These are phyloP conservation scores for Angophora floribunda DNA, from an alignment of 345 rosid genomes.

Conservation along the genomic window DNA sequence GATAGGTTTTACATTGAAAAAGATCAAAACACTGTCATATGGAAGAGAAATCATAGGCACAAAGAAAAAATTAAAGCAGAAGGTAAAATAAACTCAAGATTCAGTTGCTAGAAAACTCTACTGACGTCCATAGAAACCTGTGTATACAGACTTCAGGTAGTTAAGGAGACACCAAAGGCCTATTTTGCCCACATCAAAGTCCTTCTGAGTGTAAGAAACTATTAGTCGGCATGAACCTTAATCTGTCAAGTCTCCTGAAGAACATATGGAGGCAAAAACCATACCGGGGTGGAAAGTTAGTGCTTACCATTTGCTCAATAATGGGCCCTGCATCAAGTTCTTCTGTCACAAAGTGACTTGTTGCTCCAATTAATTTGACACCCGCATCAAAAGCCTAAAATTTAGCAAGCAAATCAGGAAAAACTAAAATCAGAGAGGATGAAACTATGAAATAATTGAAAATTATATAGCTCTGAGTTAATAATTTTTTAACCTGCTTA, in stretches of 20 bases:
- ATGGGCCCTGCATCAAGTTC: conserved; percentile 95
- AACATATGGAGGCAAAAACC: background rate
- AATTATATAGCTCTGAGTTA: background rate
- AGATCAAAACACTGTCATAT: background rate
- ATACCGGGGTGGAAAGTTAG: background rate
- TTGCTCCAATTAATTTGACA: conserved; percentile 93
- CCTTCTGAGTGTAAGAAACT: background rate
- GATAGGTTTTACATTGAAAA: background rate
- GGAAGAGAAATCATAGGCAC: background rate
- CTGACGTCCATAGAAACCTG: background rate
- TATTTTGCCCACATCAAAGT: background rate
- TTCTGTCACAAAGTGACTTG: conserved; percentile 91
- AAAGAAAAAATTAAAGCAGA: background rate
- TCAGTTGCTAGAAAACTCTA: background rate
- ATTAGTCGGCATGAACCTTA: background rate
- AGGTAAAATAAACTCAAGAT: background rate
- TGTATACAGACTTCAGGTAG: background rate
- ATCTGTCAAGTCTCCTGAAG: background rate
- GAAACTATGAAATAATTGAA: background rate
- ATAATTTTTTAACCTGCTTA: conserved; percentile 49
- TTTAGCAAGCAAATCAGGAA: conserved; percentile 19
- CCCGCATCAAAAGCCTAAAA: conserved; percentile 97
- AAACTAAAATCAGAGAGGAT: background rate
- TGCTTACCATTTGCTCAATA: conserved; percentile 86
- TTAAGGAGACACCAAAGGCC: background rate